These are phyloP conservation scores for Dothistroma septosporum DNA, from an alignment of 2,329 filamentous ascomycete species.

Conservation along the genomic window DNA sequence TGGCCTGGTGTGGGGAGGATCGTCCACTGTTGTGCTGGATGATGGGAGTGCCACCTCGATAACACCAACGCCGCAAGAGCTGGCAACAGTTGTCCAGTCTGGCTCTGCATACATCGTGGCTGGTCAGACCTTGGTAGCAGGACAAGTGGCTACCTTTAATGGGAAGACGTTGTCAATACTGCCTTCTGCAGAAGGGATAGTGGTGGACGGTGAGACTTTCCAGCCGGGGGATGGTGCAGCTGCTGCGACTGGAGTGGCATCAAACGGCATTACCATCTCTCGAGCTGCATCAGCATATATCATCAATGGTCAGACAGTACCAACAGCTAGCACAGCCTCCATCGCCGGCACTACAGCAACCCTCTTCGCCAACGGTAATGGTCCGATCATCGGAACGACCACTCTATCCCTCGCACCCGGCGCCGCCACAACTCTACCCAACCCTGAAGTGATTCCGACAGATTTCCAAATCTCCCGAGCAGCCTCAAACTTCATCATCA, in stretches of 20 bases:
- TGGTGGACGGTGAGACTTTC: background rate
- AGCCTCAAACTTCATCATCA: background rate
- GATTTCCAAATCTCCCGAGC: background rate
- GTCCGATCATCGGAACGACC: background rate
- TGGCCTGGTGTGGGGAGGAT: background rate
- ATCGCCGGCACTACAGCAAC: background rate
- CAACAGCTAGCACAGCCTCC: background rate
- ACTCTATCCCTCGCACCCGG: background rate
- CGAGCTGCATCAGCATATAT: background rate
- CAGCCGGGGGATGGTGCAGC: background rate
- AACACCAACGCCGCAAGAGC: background rate
- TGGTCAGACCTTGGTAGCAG: background rate
- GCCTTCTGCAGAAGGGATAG: background rate
- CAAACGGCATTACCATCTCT: background rate
- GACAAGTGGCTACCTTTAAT: background rate
- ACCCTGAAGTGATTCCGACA: background rate
- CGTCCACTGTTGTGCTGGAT: background rate
- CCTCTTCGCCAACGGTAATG: background rate
- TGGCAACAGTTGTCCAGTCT: background rate
- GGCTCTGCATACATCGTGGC: background rate
- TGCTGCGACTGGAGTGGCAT: background rate
- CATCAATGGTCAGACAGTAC: background rate
- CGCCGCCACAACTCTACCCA: background rate
- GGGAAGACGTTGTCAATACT: background rate
- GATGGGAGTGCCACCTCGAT: background rate